A percentile compares a stretch with the other conserved stretches of the same genome.
Evolutionary conservation across 306 rosid genomes (phyloP).

Genomic region (Pyrus communis): DNA sequence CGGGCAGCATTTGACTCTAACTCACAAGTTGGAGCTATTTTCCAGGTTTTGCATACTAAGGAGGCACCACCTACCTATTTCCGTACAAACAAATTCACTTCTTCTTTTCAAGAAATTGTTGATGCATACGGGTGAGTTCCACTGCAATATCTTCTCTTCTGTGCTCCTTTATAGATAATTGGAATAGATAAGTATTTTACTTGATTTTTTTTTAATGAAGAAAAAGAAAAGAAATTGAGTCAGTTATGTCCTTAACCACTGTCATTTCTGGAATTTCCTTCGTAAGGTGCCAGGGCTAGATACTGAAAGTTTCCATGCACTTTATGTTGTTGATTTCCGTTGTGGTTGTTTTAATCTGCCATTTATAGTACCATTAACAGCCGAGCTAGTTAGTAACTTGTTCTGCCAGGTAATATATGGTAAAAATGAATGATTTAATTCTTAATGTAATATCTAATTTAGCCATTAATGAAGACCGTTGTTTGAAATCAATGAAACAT

Average conservation of each 20-base stretch:
- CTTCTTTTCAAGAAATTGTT: conserved; percentile 57
- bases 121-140: conserved; percentile 55
- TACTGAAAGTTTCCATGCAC: neutral
- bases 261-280: neutral
- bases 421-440: neutral
- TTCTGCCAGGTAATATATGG: neutral
- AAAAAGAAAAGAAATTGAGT: neutral
- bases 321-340: neutral
- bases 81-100: conserved; percentile 51
- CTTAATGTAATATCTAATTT: neutral
- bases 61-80: conserved; percentile 52
- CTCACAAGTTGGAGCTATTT: conserved; percentile 55
- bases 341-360: neutral
- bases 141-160: neutral
- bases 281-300: neutral
- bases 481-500: neutral
- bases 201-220: neutral
- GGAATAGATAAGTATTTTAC: neutral
- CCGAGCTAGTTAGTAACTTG: neutral
- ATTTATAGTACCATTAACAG: neutral
- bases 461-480: neutral
- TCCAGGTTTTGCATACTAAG: conserved; percentile 46
- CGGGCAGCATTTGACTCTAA: conserved; percentile 47
- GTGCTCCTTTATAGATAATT: conserved; percentile 1
- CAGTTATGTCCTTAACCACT: neutral